Percentiles rank a stretch among this genome's conserved stretches.
phyloP scores from a whole-genome alignment of 805 yeast genomes.

The Alloascoidea hylecoeti region DNA sequence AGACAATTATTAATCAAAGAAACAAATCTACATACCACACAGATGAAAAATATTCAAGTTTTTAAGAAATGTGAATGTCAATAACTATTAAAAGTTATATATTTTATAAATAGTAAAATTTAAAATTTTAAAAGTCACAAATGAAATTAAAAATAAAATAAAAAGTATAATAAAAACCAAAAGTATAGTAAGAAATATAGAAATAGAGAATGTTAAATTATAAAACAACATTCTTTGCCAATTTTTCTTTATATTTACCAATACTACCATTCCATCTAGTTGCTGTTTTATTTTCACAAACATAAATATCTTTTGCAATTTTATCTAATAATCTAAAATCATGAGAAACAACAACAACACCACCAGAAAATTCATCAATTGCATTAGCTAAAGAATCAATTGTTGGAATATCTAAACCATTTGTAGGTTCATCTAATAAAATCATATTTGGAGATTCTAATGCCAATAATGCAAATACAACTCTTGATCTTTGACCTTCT shows the following conservation, averaged over 20 bases:
- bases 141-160: too few species aligned
- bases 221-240: constrained; percentile 78
- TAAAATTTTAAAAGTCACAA: too few species aligned
- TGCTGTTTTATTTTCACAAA: constrained; percentile 90
- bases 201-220: too few species aligned
- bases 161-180: too few species aligned
- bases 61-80: too few species aligned
- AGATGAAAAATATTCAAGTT: too few species aligned
- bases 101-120: too few species aligned
- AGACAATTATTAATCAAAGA: too few species aligned
- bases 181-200: too few species aligned
- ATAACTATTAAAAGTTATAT: too few species aligned
- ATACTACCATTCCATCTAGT: constrained; percentile 94
- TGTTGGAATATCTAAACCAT: constrained; percentile 97
- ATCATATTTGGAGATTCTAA: constrained; percentile 91
- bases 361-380: constrained; percentile 88
- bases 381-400: constrained; percentile 97
- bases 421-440: constrained; percentile 97
- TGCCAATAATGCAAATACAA: constrained; percentile 92
- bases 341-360: constrained; percentile 97
- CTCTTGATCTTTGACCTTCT: constrained; percentile 99
- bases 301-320: constrained; percentile 94
- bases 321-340: constrained; percentile 96
- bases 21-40: too few species aligned
- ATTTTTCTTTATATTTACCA: constrained; percentile 82